phyloP scores from a whole-genome alignment of 1,284 basidiomycete species.

The Salmacisia buchloeana region DNA sequence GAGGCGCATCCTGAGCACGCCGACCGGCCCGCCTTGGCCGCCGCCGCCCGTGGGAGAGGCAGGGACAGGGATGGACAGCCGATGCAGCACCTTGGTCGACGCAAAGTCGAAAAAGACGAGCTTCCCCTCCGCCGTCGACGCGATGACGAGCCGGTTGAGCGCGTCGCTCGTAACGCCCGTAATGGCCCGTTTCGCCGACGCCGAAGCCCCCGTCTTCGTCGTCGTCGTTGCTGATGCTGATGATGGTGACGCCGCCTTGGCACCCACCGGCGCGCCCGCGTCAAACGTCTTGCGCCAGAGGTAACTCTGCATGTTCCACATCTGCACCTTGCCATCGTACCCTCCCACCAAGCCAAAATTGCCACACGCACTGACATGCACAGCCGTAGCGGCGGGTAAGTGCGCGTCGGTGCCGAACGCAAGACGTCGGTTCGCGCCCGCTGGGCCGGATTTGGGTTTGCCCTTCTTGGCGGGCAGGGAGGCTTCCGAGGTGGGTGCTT shows the following conservation, averaged over 20 bases:
- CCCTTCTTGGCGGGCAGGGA: conserved; percentile 16
- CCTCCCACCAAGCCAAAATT: conserved; percentile 76
- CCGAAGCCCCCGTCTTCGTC: conserved; percentile 19
- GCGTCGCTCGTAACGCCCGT: conserved; percentile 81
- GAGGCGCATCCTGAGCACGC: conserved; percentile 61
- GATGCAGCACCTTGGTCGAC: conserved; percentile 65
- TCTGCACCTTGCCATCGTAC: conserved; percentile 37
- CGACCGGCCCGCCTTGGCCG: neutral
- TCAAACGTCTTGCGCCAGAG: conserved; percentile 64
- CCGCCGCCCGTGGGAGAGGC: conserved; percentile 59
- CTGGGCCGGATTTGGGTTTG: conserved; percentile 54
- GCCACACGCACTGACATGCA: conserved; percentile 80
- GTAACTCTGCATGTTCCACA: conserved; percentile 67
- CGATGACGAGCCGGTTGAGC: conserved; percentile 74
- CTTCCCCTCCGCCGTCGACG: conserved; percentile 78
- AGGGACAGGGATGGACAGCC: conserved; percentile 60
- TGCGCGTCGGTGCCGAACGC: neutral
- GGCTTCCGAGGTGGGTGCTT: conserved; percentile 3
- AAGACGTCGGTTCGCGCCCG: neutral
- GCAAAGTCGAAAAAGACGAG: conserved; percentile 92
- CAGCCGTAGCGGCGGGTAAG: conserved; percentile 51
- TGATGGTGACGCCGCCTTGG: neutral
- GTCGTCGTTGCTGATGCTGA: neutral
- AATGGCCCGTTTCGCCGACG: conserved; percentile 15
- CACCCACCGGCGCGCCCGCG: neutral